Evolutionary conservation across 108 stramenopile species (phyloP).

Genomic region (Skeletonema grethae): DNA sequence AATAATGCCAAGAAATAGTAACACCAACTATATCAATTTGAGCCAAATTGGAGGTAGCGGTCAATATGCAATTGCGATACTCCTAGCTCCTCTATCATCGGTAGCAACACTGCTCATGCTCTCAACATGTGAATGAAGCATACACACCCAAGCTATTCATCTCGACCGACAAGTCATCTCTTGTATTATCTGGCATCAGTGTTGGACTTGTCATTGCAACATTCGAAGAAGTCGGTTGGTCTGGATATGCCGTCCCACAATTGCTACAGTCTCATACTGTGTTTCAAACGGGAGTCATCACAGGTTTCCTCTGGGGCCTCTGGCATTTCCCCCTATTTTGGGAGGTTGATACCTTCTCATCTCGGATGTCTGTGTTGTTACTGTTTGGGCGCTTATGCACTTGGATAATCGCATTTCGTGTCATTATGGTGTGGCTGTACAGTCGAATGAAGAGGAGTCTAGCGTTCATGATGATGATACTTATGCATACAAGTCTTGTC

Average conservation of each 20-base stretch:
- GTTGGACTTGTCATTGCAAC: neutral
- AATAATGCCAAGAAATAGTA: neutral
- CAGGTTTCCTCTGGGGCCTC: neutral
- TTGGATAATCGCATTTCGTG: neutral
- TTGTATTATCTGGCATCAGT: neutral
- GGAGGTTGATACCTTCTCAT: neutral
- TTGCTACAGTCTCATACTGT: neutral
- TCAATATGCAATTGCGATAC: neutral
- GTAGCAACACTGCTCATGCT: neutral
- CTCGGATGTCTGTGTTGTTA: neutral
- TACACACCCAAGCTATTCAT: neutral
- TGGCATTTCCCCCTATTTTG: neutral
- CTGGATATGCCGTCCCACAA: neutral
- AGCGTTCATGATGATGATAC: neutral
- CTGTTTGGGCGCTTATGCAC: neutral
- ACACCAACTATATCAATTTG: neutral
- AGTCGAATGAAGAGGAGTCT: neutral
- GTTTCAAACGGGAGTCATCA: neutral
- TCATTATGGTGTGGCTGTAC: neutral
- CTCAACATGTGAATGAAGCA: neutral
- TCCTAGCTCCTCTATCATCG: neutral
- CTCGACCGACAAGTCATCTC: neutral
- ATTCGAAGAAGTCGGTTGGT: neutral
- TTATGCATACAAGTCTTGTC: conserved; percentile 5
- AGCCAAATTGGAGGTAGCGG: neutral